Evolutionary conservation across 495 filamentous ascomycete species (phyloP), one percentile per base, ranked within the genome.

Genomic region (Penicillium coffeae): DNA sequence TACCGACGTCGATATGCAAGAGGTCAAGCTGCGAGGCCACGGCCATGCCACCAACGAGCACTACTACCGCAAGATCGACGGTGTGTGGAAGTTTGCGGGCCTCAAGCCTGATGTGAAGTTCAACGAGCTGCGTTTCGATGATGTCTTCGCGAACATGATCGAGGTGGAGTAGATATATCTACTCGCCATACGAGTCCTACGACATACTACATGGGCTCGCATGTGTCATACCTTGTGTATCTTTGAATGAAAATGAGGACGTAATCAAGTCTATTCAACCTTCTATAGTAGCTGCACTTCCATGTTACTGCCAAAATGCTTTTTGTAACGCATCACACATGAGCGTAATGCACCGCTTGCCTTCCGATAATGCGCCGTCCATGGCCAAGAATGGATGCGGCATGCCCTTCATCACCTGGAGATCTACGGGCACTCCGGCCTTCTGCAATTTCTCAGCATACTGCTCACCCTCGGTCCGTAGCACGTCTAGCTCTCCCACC

Each of bases 81-180:
- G 86, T 4, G 79, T 82, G 48, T 91, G 88, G 88, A 92, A 90
- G 70, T 88, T 90, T 65, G 86, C 86, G 1, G 87, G 88, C 1
- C 68, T 92, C 42, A 71, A 74, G 59, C 87, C 88, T 1, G 72
- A 80, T 40, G 85, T 91, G 47, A 67, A 82, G 35, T 91, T 84
- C 84, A 71, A 66, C 52, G 88, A 92, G 74, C 79, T 83, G 58
- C 81, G 87, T 37, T 88, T 87, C 35, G 68, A 77, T 25, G 70
- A 66, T 21, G 60, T 77, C 2, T 76, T 76, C 44, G 59, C 53
- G 38, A 59, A 53, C 8, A 21, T 63, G 25, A 47, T 45, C 3
- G 30, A 45, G 4, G 19, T 15, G 20, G 21, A n/a, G 40, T 8
- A 5, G 25, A 30, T 30, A 10, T 30, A 4, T 30, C n/a, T n/a